phyloP scores from a whole-genome alignment of 2,329 filamentous ascomycete species.

The Sporothrix luriei region DNA sequence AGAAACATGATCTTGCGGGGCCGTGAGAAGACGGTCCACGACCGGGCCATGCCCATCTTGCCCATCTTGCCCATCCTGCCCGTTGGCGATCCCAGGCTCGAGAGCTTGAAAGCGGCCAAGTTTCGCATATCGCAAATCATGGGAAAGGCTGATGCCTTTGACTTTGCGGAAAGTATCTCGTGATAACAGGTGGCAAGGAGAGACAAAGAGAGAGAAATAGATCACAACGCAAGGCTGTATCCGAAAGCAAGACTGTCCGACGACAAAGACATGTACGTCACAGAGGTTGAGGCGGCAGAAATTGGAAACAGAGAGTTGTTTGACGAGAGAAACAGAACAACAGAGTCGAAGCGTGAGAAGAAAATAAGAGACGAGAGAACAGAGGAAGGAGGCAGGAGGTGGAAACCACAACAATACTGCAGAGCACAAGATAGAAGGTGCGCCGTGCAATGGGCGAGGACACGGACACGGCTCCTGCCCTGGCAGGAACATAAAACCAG shows the following conservation, averaged over 20 bases:
- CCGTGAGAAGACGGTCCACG: conserved; percentile 18
- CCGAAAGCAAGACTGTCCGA: background rate
- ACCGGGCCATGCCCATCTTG: conserved; percentile 6
- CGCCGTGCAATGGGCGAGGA: conserved; percentile 10
- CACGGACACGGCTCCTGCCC: background rate
- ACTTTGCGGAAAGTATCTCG: background rate
- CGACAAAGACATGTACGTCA: background rate
- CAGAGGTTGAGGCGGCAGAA: background rate
- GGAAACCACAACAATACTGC: background rate
- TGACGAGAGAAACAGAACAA: background rate
- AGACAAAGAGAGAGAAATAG: background rate
- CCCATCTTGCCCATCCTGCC: conserved; percentile 9
- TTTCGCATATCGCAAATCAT: background rate
- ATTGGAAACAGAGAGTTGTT: no score
- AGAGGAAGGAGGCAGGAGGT: background rate
- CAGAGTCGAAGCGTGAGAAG: background rate
- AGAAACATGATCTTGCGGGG: conserved; percentile 21
- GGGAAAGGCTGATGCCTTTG: background rate
- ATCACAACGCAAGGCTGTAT: conserved; percentile 1
- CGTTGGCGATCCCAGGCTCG: conserved; percentile 7
- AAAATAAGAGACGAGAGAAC: background rate
- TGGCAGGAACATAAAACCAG: background rate
- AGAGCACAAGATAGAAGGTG: conserved; percentile 1
- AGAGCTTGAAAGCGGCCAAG: background rate
- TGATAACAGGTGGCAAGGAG: background rate